A percentile compares a stretch with the other conserved stretches of the same genome.
phyloP scores from a whole-genome alignment of 768 basidiomycete genomes.

The Trametes gibbosa region DNA sequence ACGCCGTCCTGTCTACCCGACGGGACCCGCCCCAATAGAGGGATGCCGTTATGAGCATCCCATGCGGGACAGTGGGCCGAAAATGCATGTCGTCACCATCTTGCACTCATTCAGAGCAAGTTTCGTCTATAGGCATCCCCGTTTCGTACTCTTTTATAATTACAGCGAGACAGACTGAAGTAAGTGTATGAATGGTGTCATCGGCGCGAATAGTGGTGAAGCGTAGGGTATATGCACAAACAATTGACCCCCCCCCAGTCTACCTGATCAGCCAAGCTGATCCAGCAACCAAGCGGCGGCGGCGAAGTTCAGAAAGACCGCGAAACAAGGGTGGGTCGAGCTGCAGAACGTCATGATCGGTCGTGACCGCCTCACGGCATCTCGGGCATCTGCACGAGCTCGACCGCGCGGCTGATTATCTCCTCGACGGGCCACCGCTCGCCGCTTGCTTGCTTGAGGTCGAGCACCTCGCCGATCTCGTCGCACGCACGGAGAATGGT shows the following conservation, averaged over 20 bases:
- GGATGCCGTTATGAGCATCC: too few relatives aligned
- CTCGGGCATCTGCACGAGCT: constrained; percentile 56
- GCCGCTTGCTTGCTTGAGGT: constrained; percentile 75
- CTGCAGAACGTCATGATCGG: background rate
- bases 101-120: too few relatives aligned
- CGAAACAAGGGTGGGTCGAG: background rate
- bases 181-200: background rate
- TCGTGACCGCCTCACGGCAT: constrained; percentile 12
- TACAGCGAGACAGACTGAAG: background rate
- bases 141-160: background rate
- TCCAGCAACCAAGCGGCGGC: background rate
- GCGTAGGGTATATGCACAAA: constrained; percentile 19
- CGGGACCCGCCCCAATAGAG: too few relatives aligned
- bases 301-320: background rate
- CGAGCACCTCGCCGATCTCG: constrained; percentile 86
- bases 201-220: constrained; percentile 1
- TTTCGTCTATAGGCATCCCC: too few relatives aligned
- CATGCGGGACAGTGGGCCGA: too few relatives aligned
- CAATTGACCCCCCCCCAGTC: background rate
- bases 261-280: background rate
- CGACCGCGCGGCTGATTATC: constrained; percentile 67
- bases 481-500: constrained; percentile 80
- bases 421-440: constrained; percentile 81
- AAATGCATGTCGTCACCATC: too few relatives aligned
- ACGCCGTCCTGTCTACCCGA: too few relatives aligned